phyloP scores from a whole-genome alignment of 2,329 filamentous ascomycete genomes.

The Ilyonectria sp. region DNA sequence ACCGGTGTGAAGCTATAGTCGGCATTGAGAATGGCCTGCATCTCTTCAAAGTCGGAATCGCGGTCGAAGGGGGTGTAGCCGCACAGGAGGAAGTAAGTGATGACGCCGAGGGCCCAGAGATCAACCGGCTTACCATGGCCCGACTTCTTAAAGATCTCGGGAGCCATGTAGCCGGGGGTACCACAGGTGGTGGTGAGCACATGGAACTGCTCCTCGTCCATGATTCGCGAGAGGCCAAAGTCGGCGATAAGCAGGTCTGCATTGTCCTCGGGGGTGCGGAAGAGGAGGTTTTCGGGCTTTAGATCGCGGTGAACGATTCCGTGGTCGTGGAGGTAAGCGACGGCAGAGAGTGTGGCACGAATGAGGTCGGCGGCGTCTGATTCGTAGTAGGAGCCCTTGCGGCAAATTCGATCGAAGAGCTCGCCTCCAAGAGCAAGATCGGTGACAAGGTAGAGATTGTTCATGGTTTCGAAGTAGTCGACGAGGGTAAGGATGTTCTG shows the following conservation, averaged over 20 bases:
- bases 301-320: slow-evolving; percentile 98
- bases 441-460: slow-evolving; percentile 98
- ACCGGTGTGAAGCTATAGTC: slow-evolving; percentile 96
- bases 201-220: slow-evolving; percentile 99
- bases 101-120: slow-evolving; percentile 98
- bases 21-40: slow-evolving; percentile 97
- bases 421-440: slow-evolving; percentile 97
- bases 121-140: slow-evolving; percentile 98
- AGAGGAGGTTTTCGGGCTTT: slow-evolving; percentile 97
- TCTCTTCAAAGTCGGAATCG: slow-evolving; percentile 97
- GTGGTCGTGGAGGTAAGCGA: slow-evolving; percentile 98
- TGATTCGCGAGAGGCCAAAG: slow-evolving; percentile 95
- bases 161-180: slow-evolving; percentile 98
- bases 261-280: slow-evolving; percentile 97
- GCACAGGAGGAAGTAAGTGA: slow-evolving; percentile 98
- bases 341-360: slow-evolving; percentile 94
- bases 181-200: slow-evolving; percentile 98
- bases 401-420: slow-evolving; percentile 97
- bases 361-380: slow-evolving; percentile 96
- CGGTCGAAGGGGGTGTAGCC: slow-evolving; percentile 99
- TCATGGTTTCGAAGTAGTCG: slow-evolving; percentile 99
- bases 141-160: slow-evolving; percentile 99
- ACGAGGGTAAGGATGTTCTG: slow-evolving; percentile 98
- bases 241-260: slow-evolving; percentile 97
- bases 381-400: slow-evolving; percentile 98